phyloP scores from a whole-genome alignment of 202 grass and related monocot species.

The Schoenoplectus triqueter region DNA sequence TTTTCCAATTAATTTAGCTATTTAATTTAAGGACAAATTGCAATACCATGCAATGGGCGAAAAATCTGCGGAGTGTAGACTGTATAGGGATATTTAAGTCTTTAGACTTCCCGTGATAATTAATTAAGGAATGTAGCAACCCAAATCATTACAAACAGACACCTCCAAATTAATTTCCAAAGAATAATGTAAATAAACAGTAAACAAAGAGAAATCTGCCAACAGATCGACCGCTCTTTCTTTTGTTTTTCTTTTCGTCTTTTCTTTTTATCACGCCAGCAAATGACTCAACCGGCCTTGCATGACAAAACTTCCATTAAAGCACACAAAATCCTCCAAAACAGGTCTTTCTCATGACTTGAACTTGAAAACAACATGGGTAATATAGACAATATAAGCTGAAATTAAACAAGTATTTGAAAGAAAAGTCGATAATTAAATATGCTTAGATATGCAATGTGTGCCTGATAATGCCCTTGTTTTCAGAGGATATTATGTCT shows the following conservation, averaged over 20 bases:
- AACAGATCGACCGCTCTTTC: slow-evolving; percentile 14
- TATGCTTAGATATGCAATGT: slow-evolving; percentile 31
- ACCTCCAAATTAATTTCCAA: slow-evolving; percentile 44
- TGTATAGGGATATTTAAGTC: slow-evolving; percentile 13
- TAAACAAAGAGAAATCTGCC: slow-evolving; percentile 39
- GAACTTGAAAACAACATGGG: slow-evolving; percentile 23
- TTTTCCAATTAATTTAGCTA: not conserved
- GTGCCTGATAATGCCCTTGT: slow-evolving; percentile 32
- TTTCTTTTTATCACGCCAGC: slow-evolving; percentile 29
- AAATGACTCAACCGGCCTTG: slow-evolving; percentile 65
- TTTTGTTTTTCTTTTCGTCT: slow-evolving; percentile 1
- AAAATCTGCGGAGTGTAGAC: not conserved
- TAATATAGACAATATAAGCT: slow-evolving; percentile 41
- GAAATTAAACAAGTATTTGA: slow-evolving; percentile 6
- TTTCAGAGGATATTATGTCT: not conserved
- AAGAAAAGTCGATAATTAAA: slow-evolving; percentile 38
- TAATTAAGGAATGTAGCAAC: slow-evolving; percentile 30
- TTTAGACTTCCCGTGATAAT: slow-evolving; percentile 4
- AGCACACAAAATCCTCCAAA: slow-evolving; percentile 25
- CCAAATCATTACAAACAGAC: slow-evolving; percentile 49
- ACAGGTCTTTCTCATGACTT: slow-evolving; percentile 48
- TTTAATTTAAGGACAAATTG: slow-evolving; percentile 7
- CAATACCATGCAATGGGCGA: not conserved
- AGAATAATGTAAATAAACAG: slow-evolving; percentile 9
- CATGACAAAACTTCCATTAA: slow-evolving; percentile 38